Percentiles rank a stretch among this genome's conserved stretches.
Conservation (phyloP, 2,329 filamentous ascomycete species). For the Alternaria brassicae region DNA sequence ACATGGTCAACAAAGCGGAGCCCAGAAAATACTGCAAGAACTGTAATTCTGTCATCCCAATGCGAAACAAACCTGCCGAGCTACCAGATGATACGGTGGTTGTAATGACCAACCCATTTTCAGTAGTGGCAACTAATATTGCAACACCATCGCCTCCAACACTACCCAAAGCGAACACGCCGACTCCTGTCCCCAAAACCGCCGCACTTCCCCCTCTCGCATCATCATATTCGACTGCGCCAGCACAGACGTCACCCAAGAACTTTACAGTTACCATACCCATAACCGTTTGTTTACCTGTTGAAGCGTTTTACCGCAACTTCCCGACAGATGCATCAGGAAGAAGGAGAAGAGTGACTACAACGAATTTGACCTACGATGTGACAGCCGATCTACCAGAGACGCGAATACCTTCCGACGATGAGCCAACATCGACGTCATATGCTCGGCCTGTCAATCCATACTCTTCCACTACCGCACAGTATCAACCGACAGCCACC, state of each 20-base stretch:
- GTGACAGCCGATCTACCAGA: background rate
- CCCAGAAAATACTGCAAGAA: background rate
- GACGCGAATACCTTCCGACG: background rate
- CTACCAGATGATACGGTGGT: background rate
- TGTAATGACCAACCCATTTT: background rate
- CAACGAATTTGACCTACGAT: background rate
- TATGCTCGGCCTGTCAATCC: background rate
- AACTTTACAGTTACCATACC: background rate
- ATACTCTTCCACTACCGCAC: background rate
- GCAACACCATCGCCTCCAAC: background rate
- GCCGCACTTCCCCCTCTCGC: background rate
- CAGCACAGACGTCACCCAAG: background rate
- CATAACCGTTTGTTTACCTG: background rate
- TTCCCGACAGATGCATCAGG: background rate
- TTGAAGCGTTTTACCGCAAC: background rate
- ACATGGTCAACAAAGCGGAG: background rate
- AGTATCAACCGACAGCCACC: background rate
- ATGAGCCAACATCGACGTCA: background rate
- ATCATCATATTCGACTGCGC: background rate
- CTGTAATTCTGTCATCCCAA: background rate
- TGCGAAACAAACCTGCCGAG: background rate
- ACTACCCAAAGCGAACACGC: background rate
- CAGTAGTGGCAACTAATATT: background rate
- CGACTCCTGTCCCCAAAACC: background rate
- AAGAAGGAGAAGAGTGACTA: background rate